These are phyloP conservation scores for Ascochyta lentis DNA, from an alignment of 2,329 filamentous ascomycete species.

Conservation along the genomic window DNA sequence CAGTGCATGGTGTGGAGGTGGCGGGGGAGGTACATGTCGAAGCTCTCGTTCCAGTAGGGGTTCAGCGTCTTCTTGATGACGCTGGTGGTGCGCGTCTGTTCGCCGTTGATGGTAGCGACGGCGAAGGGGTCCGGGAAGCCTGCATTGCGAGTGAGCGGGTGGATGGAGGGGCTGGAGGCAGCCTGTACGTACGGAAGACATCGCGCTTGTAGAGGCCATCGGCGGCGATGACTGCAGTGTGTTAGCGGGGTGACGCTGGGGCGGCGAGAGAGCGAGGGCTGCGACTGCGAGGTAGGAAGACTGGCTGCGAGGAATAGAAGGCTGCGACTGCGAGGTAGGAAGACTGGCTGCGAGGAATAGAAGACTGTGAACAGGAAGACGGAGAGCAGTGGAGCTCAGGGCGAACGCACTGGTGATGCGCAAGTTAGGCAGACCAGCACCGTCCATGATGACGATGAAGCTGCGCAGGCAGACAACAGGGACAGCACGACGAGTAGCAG, in stretches of 20 bases:
- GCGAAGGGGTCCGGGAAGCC: conserved; percentile 98
- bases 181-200: conserved; percentile 83
- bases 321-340: no score
- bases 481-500: not conserved
- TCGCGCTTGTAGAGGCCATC: conserved; percentile 99
- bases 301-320: no score
- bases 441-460: conserved; percentile 50
- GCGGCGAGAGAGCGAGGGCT: not conserved
- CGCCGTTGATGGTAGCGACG: conserved; percentile 94
- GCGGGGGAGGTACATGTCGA: conserved; percentile 79
- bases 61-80: conserved; percentile 98
- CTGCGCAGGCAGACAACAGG: conserved; percentile 3
- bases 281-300: not conserved
- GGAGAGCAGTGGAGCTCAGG: conserved; percentile 6
- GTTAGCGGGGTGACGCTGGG: conserved; percentile 33
- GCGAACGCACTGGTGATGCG: conserved; percentile 82
- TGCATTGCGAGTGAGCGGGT: conserved; percentile 53
- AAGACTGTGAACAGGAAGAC: not conserved
- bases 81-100: conserved; percentile 97
- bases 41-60: conserved; percentile 99
- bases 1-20: conserved; percentile 12
- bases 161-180: no score
- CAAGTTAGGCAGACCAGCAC: conserved; percentile 73
- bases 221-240: conserved; percentile 83
- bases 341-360: no score